phyloP scores from a whole-genome alignment of 2,329 filamentous ascomycete genomes.

The Blastomyces parvus region DNA sequence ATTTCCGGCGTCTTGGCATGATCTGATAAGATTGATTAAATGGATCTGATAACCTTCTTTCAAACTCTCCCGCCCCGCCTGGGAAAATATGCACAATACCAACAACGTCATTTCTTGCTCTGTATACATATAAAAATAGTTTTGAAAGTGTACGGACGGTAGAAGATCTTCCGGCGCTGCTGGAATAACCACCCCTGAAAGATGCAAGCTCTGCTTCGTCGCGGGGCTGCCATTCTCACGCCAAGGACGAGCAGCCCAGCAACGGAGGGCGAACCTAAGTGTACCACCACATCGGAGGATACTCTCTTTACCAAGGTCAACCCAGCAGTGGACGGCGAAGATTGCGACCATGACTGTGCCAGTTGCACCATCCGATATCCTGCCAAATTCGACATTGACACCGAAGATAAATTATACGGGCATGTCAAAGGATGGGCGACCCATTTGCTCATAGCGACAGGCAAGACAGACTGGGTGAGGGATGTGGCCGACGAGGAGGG shows the following conservation, averaged over 20 bases:
- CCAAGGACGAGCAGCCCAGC: slow-evolving; percentile 19
- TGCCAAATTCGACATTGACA: slow-evolving; percentile 61
- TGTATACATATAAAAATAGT: neutral
- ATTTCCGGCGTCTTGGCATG: neutral
- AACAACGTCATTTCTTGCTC: neutral
- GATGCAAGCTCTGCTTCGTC: slow-evolving; percentile 31
- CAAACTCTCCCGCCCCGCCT: too few species aligned
- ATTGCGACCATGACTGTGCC: slow-evolving; percentile 79
- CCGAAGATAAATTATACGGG: slow-evolving; percentile 71
- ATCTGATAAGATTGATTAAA: slow-evolving; percentile 5
- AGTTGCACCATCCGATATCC: slow-evolving; percentile 73
- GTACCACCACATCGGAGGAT: slow-evolving; percentile 37
- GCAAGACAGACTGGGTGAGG: slow-evolving; percentile 87
- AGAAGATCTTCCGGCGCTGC: neutral
- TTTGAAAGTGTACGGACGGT: neutral
- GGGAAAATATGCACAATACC: neutral
- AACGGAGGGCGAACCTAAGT: slow-evolving; percentile 17
- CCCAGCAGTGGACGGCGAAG: slow-evolving; percentile 72
- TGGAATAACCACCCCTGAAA: neutral
- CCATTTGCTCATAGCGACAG: slow-evolving; percentile 86
- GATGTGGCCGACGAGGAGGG: slow-evolving; percentile 82
- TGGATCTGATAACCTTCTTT: neutral
- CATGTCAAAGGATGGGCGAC: slow-evolving; percentile 78
- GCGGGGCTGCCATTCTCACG: slow-evolving; percentile 26
- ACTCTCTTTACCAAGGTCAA: slow-evolving; percentile 65